Base-by-base conservation (phyloP, 768 basidiomycete species). In the Suillus hirtellus region DNA sequence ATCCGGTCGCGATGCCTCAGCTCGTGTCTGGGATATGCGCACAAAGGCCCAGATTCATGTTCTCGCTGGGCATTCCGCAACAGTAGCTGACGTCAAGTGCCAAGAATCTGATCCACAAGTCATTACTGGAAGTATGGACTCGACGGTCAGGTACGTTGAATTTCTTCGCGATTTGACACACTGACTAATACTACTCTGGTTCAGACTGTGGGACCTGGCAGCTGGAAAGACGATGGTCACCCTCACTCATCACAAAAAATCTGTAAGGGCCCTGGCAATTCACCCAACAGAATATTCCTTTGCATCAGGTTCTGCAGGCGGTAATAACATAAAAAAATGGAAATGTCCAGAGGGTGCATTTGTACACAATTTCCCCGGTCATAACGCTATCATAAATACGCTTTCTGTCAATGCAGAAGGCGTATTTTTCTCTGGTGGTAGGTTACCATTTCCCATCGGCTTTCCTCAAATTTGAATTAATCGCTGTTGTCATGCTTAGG, bases 291-390 rank as follows among this genome's bases (percentile, higher is more conserved):
- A 99, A 70, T 99, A 95, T 80, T 92, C 90, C 38, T 99, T 99
- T 71, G 97, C 95, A 2, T 91, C 90, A 3, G 97, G 92, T 56
- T 95, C 93, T 31, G 92, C 96, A 0, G 97, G 97, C n/a, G 97
- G 96, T 0, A 98, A 98, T 81, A 99, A 99, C 76, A 98, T 99
- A 80, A 99, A 99, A 74, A 99, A 99, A 75, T 99, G 96, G 96
- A 97, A 96, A 70, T 98, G 95, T 69, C 97, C 97, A 6, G 94
- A 98, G 66, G 97, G 97, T 53, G 76, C 86, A 2, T 99, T 99
- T 67, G 96, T 99, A 3, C 93, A 92, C 83, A 99, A 98, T 78
- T 97, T 99, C 75, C 81, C 86, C 50, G 97, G 97, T 0, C 97
- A 99, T 75, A 95, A 97, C 65, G 93, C 96, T 2, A 98, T 99